Percentiles rank a stretch among this genome's conserved stretches.
These are phyloP conservation scores for Scutellaria galericulata DNA, from an alignment of 257 asterid genomes.

Conservation along the genomic window DNA sequence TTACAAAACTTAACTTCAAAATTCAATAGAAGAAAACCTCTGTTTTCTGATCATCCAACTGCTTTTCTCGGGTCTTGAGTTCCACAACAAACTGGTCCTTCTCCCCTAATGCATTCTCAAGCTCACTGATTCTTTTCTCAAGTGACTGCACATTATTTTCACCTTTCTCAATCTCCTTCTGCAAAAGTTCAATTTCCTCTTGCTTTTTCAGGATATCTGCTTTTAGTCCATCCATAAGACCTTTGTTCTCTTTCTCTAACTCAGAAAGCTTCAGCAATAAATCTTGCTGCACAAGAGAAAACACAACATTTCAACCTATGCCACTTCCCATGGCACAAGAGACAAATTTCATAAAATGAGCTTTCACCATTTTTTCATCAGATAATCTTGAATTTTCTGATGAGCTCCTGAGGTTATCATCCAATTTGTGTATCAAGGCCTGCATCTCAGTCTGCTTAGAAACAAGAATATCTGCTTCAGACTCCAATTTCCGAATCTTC, in stretches of 20 bases:
- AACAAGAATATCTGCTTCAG: constrained; percentile 65
- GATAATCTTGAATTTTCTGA: constrained; percentile 69
- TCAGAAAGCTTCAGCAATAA: constrained; percentile 61
- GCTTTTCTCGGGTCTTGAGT: constrained; percentile 62
- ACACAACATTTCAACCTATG: constrained; percentile 28
- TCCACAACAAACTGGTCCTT: constrained; percentile 64
- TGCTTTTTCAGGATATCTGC: constrained; percentile 67
- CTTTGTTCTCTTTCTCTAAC: constrained; percentile 65
- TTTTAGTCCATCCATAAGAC: constrained; percentile 61
- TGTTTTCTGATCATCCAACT: constrained; percentile 69
- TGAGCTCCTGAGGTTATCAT: constrained; percentile 56
- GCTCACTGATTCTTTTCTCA: constrained; percentile 64
- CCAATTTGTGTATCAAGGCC: constrained; percentile 58
- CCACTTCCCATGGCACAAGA: constrained; percentile 28
- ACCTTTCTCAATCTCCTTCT: constrained; percentile 59
- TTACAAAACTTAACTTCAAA: constrained; percentile 23
- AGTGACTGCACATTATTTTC: constrained; percentile 57
- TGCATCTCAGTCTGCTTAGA: constrained; percentile 74
- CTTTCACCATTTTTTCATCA: constrained; percentile 70
- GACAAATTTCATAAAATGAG: constrained; percentile 41
- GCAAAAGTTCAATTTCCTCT: constrained; percentile 59
- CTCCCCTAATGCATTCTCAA: constrained; percentile 63
- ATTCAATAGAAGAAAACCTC: constrained; percentile 55
- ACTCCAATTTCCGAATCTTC: constrained; percentile 67
- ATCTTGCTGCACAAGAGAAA: constrained; percentile 74